These are phyloP conservation scores for Globisporangium spiculum DNA, from an alignment of 352 stramenopile genomes.

Conservation along the genomic window DNA sequence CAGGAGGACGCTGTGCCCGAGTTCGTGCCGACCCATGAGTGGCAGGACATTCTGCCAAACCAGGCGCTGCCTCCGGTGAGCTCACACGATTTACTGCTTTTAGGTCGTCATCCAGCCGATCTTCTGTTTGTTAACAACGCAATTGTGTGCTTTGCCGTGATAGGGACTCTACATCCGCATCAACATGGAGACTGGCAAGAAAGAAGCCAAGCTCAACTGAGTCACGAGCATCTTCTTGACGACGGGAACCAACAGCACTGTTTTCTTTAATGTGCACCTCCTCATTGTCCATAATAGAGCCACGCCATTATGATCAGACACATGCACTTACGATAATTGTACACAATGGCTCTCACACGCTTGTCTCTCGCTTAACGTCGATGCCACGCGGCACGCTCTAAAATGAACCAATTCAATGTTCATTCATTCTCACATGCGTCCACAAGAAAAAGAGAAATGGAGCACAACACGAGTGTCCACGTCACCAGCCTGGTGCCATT, in stretches of 20 bases:
- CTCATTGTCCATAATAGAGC: neutral
- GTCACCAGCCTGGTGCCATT: constrained; percentile 2
- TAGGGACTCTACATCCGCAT: constrained; percentile 59
- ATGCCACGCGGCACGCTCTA: neutral
- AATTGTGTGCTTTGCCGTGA: neutral
- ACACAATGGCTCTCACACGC: neutral
- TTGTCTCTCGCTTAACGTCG: neutral
- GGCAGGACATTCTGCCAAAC: constrained; percentile 52
- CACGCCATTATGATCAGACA: neutral
- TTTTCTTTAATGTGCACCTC: neutral
- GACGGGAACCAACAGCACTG: neutral
- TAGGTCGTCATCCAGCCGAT: neutral
- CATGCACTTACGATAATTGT: neutral
- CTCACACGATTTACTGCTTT: neutral
- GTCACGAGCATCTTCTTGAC: neutral
- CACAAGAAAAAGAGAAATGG: constrained; percentile 5
- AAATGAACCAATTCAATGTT: neutral
- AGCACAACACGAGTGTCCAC: neutral
- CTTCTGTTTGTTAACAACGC: neutral
- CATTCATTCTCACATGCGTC: neutral
- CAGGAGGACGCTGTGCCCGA: constrained; percentile 27
- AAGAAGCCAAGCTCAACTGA: constrained; percentile 55
- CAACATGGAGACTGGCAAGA: constrained; percentile 56
- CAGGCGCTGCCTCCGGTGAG: constrained; percentile 46
- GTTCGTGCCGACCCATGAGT: constrained; percentile 62